A percentile compares a stretch with the other conserved stretches of the same genome.
Conservation (phyloP, 208 protist genomes). For the Crithidia expoeki region DNA sequence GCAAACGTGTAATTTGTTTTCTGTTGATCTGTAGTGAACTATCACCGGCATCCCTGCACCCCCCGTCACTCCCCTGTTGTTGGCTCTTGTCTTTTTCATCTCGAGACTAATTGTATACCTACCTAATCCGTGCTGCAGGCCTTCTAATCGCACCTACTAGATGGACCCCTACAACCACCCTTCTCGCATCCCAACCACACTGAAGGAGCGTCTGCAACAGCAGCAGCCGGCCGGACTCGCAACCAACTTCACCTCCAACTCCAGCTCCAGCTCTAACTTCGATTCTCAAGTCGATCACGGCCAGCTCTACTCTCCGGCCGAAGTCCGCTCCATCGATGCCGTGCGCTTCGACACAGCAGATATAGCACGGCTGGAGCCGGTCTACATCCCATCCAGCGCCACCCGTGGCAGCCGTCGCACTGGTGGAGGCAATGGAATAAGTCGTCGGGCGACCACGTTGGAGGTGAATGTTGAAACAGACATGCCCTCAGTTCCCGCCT, state of each 20-base stretch:
- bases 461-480: constrained; percentile 26
- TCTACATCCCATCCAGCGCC: background rate
- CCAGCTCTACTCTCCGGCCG: constrained; percentile 18
- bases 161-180: constrained; percentile 16
- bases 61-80: too few relatives aligned
- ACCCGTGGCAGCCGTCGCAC: background rate
- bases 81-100: background rate
- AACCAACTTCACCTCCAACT: too few relatives aligned
- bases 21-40: background rate
- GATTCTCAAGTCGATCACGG: constrained; percentile 2
- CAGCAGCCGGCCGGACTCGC: background rate
- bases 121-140: too few relatives aligned
- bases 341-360: constrained; percentile 7
- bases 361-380: background rate
- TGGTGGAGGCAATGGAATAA: background rate
- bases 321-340: constrained; percentile 9
- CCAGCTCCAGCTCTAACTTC: constrained; percentile 21
- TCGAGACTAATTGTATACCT: too few relatives aligned
- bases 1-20: background rate
- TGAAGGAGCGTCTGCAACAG: background rate
- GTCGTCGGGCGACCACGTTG: background rate
- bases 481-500: constrained; percentile 2
- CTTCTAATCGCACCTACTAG: background rate
- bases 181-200: constrained; percentile 1
- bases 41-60: too few relatives aligned